Evolutionary conservation across 2,329 filamentous ascomycete genomes (phyloP).

Genomic region (Pseudodiploospora longispora): DNA sequence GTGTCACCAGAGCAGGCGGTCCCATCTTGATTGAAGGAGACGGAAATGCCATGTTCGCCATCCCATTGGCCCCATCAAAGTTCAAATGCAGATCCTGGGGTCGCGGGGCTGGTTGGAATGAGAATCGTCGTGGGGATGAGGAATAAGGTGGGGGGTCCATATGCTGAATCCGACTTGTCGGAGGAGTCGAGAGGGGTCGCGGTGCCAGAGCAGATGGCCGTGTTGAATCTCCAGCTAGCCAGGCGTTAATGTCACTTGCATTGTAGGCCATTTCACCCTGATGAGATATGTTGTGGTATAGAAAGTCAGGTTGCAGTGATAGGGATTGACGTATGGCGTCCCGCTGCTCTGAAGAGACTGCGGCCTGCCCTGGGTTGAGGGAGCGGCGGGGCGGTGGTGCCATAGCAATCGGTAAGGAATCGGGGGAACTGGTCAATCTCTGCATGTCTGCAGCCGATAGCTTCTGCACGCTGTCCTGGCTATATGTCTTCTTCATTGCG

Average conservation of each 20-base stretch:
- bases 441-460: slow-evolving; percentile 53
- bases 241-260: slow-evolving; percentile 8
- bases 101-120: slow-evolving; percentile 36
- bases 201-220: slow-evolving; percentile 26
- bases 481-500: slow-evolving; percentile 22
- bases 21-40: slow-evolving; percentile 17
- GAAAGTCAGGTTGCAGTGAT: slow-evolving; percentile 18
- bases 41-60: slow-evolving; percentile 3
- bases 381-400: slow-evolving; percentile 27
- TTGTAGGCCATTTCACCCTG: slow-evolving; percentile 19
- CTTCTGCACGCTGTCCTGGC: slow-evolving; percentile 40
- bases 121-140: slow-evolving; percentile 38
- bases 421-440: slow-evolving; percentile 46
- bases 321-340: slow-evolving; percentile 23
- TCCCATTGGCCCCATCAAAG: slow-evolving; percentile 16
- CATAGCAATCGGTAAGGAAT: slow-evolving; percentile 48
- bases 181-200: slow-evolving; percentile 45
- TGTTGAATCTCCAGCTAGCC: slow-evolving; percentile 11
- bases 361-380: slow-evolving; percentile 30
- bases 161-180: slow-evolving; percentile 34
- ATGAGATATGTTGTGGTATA: slow-evolving; percentile 11
- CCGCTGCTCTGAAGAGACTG: slow-evolving; percentile 18
- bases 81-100: slow-evolving; percentile 40
- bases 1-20: slow-evolving; percentile 15
- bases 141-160: slow-evolving; percentile 15